Evolutionary conservation across 148 eudicot genomes (phyloP).

Genomic region (Vaccinium darrowii): DNA sequence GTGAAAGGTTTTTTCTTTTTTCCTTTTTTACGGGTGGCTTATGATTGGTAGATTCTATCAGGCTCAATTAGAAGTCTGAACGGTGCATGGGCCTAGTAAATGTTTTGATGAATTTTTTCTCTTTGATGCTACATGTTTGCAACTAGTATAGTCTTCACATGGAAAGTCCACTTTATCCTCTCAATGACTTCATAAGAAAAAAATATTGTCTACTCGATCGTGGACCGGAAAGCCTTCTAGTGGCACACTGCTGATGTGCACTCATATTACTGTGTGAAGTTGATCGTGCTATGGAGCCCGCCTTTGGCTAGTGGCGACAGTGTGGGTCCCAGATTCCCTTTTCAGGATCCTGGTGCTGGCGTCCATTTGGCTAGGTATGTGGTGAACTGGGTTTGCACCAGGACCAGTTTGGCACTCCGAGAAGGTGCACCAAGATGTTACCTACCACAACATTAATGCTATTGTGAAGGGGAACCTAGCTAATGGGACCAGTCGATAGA

Average conservation of each 20-base stretch:
- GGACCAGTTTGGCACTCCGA: background rate
- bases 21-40: background rate
- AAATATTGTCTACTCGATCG: background rate
- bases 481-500: background rate
- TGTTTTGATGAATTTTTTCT: background rate
- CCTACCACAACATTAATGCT: background rate
- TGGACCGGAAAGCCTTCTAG: background rate
- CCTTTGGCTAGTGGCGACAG: background rate
- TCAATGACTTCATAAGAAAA: background rate
- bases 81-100: background rate
- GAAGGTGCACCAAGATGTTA: background rate
- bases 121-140: background rate
- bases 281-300: background rate
- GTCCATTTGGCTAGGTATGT: background rate
- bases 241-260: background rate
- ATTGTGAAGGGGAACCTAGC: background rate
- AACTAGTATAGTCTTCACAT: background rate
- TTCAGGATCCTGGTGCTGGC: background rate
- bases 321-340: background rate
- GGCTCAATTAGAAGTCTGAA: background rate
- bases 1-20: background rate
- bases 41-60: background rate
- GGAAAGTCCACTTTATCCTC: background rate
- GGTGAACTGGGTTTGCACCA: background rate
- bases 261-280: background rate